Evolutionary conservation across 1,284 basidiomycete species (phyloP), one percentile per base, ranked within the genome.

Genomic region (Takashimella tepidaria): DNA sequence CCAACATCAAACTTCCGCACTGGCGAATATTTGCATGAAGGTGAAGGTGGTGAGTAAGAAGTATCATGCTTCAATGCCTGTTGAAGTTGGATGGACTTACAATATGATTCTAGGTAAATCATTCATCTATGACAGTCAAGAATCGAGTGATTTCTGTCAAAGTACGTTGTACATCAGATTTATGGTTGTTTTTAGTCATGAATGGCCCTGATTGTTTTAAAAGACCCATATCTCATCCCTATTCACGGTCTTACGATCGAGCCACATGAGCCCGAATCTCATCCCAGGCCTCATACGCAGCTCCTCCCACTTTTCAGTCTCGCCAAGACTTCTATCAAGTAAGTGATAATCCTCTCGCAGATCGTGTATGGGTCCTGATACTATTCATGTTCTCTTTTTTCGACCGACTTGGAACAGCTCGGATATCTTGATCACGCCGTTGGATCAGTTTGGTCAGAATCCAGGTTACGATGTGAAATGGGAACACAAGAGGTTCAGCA

Each of bases 371-470:
- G n/a, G n/a, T n/a, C n/a, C n/a, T 8, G 31, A 37, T 37, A 37
- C 10, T 37, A 8, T 37, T 37, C 31, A 16, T 37, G 31, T 31
- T 19, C 23, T 11, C 6, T 5, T 3, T 12, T 11, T 25, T 48
- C n/a, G 42, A 16, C 23, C 4, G 26, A 23, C 43, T 12, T 31
- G 19, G 22, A 2, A 11, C 27, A 72, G 77, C 58, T 73, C 76
- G n/a, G 79, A 79, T 51, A 77, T 80, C 47, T 68, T 78, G 5
- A 69, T 75, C 49, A 77, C 77, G 11, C 79, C 79, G 2, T 69
- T 79, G 3, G 78, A 80, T 49, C 78, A 79, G 57, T 79, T 77
- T 60, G 57, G 56, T 45, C 68, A 76, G 50, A 45, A 44, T 2
- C 55, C 67, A 2, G 72, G 74, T 0, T 61, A 63, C 45, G 78